These are phyloP conservation scores for Fusarium sulawesiense DNA, from an alignment of 2,329 filamentous ascomycete genomes.

Conservation along the genomic window DNA sequence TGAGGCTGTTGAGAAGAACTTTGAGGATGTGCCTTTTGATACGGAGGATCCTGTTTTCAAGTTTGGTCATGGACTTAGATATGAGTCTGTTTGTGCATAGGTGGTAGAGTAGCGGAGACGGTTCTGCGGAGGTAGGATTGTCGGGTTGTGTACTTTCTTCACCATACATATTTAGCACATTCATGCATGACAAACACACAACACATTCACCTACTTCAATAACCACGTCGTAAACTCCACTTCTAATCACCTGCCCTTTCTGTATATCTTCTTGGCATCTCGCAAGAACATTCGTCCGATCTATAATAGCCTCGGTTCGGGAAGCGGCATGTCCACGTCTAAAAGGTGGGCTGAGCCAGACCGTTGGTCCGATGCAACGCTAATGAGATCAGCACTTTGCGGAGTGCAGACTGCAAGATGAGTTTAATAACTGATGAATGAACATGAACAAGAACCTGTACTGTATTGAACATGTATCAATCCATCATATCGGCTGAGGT, in stretches of 20 bases:
- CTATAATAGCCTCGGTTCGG: neutral
- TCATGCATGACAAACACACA: neutral
- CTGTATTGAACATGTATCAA: neutral
- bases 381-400: neutral
- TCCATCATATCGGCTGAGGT: too few relatives aligned
- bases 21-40: conserved; percentile 44
- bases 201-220: too few relatives aligned
- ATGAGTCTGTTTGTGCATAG: neutral
- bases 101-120: neutral
- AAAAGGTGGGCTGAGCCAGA: neutral
- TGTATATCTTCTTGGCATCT: neutral
- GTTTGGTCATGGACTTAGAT: conserved; percentile 42
- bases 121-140: neutral
- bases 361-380: neutral
- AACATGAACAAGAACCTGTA: rapidly evolving
- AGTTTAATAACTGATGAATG: too few relatives aligned
- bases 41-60: conserved; percentile 42
- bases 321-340: neutral
- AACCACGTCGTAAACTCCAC: too few relatives aligned
- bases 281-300: neutral
- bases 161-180: neutral
- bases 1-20: conserved; percentile 51
- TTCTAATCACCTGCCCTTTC: neutral
- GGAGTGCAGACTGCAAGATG: neutral
- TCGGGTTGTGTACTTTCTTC: neutral